Conservation (phyloP, 192 early-diverging fungal species). For the Entomortierella lignicola region DNA sequence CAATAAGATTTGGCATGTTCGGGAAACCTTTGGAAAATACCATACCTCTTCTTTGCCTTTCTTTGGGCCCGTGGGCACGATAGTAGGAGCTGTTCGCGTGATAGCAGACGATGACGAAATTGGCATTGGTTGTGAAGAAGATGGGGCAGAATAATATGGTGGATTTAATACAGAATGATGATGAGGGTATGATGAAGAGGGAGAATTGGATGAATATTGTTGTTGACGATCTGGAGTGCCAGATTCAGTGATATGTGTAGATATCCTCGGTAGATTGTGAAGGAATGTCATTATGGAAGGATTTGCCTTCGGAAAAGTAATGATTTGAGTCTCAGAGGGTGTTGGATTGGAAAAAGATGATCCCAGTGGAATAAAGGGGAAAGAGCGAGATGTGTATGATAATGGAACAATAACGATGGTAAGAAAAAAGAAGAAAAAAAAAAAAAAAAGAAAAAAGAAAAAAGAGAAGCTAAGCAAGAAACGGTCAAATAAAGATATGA, state of each 20-base stretch:
- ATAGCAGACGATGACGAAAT: background rate
- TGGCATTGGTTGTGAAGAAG: background rate
- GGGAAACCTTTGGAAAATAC: background rate
- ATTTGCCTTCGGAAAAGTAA: background rate
- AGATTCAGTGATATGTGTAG: background rate
- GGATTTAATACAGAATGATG: background rate
- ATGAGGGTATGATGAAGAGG: slow-evolving; percentile 8
- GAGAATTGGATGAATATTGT: slow-evolving; percentile 1
- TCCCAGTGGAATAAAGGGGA: background rate
- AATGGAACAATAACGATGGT: background rate
- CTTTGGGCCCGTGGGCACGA: slow-evolving; percentile 3
- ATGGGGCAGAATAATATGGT: background rate
- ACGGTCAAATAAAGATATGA: no score
- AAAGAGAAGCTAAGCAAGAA: no score
- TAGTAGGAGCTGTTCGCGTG: background rate
- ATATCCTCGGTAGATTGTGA: slow-evolving; percentile 16
- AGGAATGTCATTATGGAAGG: slow-evolving; percentile 2
- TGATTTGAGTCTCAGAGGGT: background rate
- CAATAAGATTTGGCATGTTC: background rate
- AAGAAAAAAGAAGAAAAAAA: background rate
- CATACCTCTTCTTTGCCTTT: slow-evolving; percentile 34
- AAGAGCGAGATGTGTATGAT: background rate
- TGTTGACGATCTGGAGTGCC: background rate
- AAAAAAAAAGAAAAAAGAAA: background rate
- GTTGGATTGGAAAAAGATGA: background rate